Base-by-base conservation (phyloP, 2,329 filamentous ascomycete species). In the Aspergillus sp. region DNA sequence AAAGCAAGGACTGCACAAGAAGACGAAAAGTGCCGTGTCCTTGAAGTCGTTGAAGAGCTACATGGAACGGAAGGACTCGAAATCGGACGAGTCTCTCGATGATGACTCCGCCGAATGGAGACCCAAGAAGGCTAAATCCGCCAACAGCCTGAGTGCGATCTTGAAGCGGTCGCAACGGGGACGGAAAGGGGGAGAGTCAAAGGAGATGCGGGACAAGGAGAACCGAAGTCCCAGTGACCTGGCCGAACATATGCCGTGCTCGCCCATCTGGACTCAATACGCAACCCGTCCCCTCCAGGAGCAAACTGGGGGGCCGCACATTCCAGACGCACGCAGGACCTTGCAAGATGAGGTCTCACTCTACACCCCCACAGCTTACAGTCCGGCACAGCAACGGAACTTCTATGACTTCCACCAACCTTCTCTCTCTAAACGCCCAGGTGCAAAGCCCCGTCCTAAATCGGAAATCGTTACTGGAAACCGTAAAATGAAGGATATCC, bases 211-310 rank as follows among this genome's bases (percentile, higher is more conserved):
- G 57, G 84, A 91, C 64, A 95, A 95, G 67, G 90, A 95, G 66
- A 95, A 95, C 62, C 78, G 76, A 42, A 83, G 79, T 29, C 88
- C 87, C 4, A 71, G 74, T 1, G 68, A 72, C 9, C 58, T 66
- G 6, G 61, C 65, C 11, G 67, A 70, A 33, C 67, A 71, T 39
- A 58, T 68, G 7, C 74, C 78, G 19, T 19, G 19, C 12, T 82
- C 86, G 2, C 89, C 90, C 26, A 90, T 91, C 44, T 95, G 88
- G 74, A 81, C 86, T 10, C 85, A 93, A 57, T 93, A 91, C 61
- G 69, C 75, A 44, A 68, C 69, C 5, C 62, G 65, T 33, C 57
- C 61, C n/a, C 53, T 64, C 38, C 53, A 64, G 40, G 60, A 64
- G 33, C 49, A 57, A 5, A 49, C 56, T 12, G 60, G 51, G 27